Percentiles rank a stretch among this genome's conserved stretches.
Conservation (phyloP, 768 basidiomycete genomes). For the Mycena vitilis region DNA sequence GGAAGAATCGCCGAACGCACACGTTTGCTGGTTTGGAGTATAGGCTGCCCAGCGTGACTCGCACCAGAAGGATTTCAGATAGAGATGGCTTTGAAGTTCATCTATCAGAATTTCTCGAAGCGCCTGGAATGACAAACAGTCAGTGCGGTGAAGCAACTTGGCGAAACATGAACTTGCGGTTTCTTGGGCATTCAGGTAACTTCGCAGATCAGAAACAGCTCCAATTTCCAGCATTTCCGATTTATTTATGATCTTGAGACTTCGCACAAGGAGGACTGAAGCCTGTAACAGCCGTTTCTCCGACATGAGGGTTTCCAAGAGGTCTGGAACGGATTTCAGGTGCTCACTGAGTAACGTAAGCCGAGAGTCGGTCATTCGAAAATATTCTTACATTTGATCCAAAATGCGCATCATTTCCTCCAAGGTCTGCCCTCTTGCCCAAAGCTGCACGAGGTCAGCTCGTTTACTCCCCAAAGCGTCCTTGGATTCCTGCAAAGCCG, state of each 20-base stretch:
- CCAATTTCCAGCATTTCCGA: slow-evolving; percentile 95
- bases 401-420: slow-evolving; percentile 96
- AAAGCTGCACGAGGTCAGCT: slow-evolving; percentile 90
- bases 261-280: slow-evolving; percentile 85
- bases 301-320: slow-evolving; percentile 92
- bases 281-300: slow-evolving; percentile 95
- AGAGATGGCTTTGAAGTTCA: slow-evolving; percentile 96
- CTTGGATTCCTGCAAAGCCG: slow-evolving; percentile 80
- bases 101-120: slow-evolving; percentile 93
- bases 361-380: slow-evolving; percentile 31
- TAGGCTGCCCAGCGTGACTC: slow-evolving; percentile 93
- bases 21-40: slow-evolving; percentile 76
- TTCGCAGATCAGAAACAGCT: slow-evolving; percentile 89
- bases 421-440: slow-evolving; percentile 89
- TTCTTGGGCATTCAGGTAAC: slow-evolving; percentile 89
- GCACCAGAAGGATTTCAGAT: slow-evolving; percentile 96
- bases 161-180: slow-evolving; percentile 58
- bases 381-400: slow-evolving; percentile 84
- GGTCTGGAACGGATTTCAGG: slow-evolving; percentile 90
- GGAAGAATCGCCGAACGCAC: slow-evolving; percentile 59
- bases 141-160: background rate
- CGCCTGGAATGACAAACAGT: slow-evolving; percentile 61
- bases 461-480: slow-evolving; percentile 84
- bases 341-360: slow-evolving; percentile 70
- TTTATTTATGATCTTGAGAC: slow-evolving; percentile 91